phyloP scores from a whole-genome alignment of 495 filamentous ascomycete genomes.

The Aspergillus taichungensis region DNA sequence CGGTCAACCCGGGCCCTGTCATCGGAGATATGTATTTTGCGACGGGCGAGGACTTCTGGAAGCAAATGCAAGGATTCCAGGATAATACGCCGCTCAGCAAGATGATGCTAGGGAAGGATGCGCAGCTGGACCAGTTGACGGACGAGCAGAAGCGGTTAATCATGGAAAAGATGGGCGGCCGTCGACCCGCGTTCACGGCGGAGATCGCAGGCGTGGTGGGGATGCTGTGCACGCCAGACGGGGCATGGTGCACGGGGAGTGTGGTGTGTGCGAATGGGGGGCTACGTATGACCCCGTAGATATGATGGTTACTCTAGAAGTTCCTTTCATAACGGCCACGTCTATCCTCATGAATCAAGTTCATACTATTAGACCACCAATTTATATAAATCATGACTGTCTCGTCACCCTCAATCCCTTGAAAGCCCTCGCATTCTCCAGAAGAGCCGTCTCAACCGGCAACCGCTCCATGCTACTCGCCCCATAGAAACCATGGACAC shows the following conservation, averaged over 20 bases:
- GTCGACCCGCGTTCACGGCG: slow-evolving; percentile 54
- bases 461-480: slow-evolving; percentile 64
- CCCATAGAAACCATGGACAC: slow-evolving; percentile 63
- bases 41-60: slow-evolving; percentile 46
- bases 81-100: slow-evolving; percentile 59
- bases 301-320: not conserved
- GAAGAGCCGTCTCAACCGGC: slow-evolving; percentile 59
- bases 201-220: slow-evolving; percentile 82
- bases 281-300: slow-evolving; percentile 39
- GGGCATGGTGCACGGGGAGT: slow-evolving; percentile 73
- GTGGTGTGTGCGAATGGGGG: slow-evolving; percentile 86
- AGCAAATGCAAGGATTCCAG: slow-evolving; percentile 50
- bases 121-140: slow-evolving; percentile 45
- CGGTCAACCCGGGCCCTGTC: slow-evolving; percentile 82
- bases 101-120: slow-evolving; percentile 29
- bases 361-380: not conserved
- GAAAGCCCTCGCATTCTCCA: slow-evolving; percentile 50
- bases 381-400: not conserved
- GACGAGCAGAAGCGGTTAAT: slow-evolving; percentile 51
- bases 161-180: slow-evolving; percentile 54
- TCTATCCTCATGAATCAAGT: no score
- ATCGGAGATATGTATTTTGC: slow-evolving; percentile 67
- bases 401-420: slow-evolving; percentile 36
- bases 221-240: slow-evolving; percentile 71
- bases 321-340: no score